These are phyloP conservation scores for Irpex lacteus DNA, from an alignment of 1,284 basidiomycete genomes.

Conservation along the genomic window DNA sequence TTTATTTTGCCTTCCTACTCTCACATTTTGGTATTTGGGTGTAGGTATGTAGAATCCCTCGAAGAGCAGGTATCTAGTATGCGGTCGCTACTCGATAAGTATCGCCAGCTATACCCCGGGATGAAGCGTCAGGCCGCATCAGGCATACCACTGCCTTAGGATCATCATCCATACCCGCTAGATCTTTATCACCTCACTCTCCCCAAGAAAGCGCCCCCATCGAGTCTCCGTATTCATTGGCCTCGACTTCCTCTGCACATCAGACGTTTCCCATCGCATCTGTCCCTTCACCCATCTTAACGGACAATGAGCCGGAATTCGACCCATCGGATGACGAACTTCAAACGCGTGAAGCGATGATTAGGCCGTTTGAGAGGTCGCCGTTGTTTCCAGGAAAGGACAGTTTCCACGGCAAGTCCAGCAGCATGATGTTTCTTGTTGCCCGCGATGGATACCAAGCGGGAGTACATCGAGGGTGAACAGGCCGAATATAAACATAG, in stretches of 20 bases:
- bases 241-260: background rate
- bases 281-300: background rate
- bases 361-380: background rate
- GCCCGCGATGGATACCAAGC: conserved; percentile 9
- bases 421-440: conserved; percentile 6
- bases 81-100: conserved; percentile 24
- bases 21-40: background rate
- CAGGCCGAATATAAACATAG: background rate
- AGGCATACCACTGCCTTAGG: conserved; percentile 15
- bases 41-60: conserved; percentile 10
- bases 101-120: conserved; percentile 50
- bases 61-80: conserved; percentile 7
- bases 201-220: background rate
- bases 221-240: background rate
- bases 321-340: conserved; percentile 7
- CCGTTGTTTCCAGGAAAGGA: background rate
- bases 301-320: background rate
- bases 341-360: background rate
- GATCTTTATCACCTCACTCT: background rate
- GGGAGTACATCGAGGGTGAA: conserved; percentile 1
- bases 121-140: conserved; percentile 42
- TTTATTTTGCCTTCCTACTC: too few species aligned
- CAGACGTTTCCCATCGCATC: background rate
- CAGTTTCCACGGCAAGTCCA: conserved; percentile 15
- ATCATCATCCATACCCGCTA: background rate